Conservation (phyloP, 495 filamentous ascomycete species). For the Penicillium canescens region DNA sequence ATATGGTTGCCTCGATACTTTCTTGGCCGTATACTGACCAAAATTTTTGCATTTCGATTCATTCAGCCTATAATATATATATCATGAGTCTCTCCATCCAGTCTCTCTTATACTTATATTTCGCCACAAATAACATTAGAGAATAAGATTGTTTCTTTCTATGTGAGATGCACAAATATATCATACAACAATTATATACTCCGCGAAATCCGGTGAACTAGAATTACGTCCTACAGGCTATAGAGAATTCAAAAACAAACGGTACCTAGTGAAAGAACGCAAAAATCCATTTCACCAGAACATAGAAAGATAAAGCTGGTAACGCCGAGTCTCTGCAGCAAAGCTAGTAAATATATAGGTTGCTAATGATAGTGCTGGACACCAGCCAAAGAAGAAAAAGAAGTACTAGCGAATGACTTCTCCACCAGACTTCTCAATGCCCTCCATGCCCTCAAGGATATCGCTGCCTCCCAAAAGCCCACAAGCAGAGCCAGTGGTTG, state of each 20-base stretch:
- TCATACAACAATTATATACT: too few species aligned
- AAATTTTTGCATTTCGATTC: too few species aligned
- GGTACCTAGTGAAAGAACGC: neutral
- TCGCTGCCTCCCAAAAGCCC: constrained; percentile 82
- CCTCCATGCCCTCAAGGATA: constrained; percentile 83
- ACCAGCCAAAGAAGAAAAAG: constrained; percentile 4
- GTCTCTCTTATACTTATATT: too few species aligned
- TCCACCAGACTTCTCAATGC: constrained; percentile 73
- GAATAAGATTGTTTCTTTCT: too few species aligned
- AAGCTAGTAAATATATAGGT: constrained; percentile 1
- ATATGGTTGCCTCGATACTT: too few species aligned
- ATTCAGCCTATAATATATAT: too few species aligned
- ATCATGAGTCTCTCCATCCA: too few species aligned
- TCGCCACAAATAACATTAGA: too few species aligned
- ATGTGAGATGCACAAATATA: too few species aligned
- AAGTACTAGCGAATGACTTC: constrained; percentile 40
- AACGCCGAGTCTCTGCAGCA: neutral
- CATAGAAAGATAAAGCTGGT: constrained; percentile 1
- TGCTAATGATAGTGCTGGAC: constrained; percentile 5
- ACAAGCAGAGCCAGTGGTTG: constrained; percentile 51
- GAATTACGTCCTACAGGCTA: too few species aligned
- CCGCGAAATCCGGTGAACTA: too few species aligned
- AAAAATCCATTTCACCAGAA: neutral
- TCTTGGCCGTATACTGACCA: too few species aligned
- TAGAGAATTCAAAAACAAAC: neutral